Conservation (phyloP, 345 rosid species). For the Turritis glabra region DNA sequence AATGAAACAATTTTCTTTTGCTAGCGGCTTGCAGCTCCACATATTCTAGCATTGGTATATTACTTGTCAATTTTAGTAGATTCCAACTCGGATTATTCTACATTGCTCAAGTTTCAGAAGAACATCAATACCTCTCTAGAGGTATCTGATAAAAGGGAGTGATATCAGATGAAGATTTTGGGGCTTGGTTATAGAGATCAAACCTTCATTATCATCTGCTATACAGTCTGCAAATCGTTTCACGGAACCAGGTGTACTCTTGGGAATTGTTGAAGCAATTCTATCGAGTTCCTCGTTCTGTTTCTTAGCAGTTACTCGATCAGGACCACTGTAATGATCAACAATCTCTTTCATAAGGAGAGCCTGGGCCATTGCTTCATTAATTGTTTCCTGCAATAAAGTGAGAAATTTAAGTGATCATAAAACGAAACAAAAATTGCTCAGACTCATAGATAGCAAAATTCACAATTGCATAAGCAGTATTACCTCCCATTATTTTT, state of each 20-base stretch:
- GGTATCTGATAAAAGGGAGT: neutral
- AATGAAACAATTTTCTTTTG: too few relatives aligned
- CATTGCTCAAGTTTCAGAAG: too few relatives aligned
- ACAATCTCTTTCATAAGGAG: conserved; percentile 72
- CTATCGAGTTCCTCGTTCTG: conserved; percentile 82
- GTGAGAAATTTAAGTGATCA: neutral
- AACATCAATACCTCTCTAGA: too few relatives aligned
- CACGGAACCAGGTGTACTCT: conserved; percentile 67
- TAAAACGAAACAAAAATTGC: conserved; percentile 10
- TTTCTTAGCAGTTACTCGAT: conserved; percentile 72
- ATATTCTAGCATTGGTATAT: too few relatives aligned
- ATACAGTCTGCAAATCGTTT: conserved; percentile 62
- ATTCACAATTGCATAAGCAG: neutral
- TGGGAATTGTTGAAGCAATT: conserved; percentile 70
- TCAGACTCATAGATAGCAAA: neutral
- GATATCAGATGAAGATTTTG: neutral
- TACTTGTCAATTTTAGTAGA: too few relatives aligned
- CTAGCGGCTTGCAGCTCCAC: too few relatives aligned
- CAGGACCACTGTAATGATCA: conserved; percentile 86
- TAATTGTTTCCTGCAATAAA: conserved; percentile 57
- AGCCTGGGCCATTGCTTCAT: conserved; percentile 63
- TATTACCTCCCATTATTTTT: conserved; percentile 90
- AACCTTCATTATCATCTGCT: conserved; percentile 81
- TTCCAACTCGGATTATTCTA: too few relatives aligned
- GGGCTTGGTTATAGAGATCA: neutral